Percentiles rank a stretch among this genome's conserved stretches.
These are phyloP conservation scores for Aspergillus taichungensis DNA, from an alignment of 495 filamentous ascomycete genomes.

Conservation along the genomic window DNA sequence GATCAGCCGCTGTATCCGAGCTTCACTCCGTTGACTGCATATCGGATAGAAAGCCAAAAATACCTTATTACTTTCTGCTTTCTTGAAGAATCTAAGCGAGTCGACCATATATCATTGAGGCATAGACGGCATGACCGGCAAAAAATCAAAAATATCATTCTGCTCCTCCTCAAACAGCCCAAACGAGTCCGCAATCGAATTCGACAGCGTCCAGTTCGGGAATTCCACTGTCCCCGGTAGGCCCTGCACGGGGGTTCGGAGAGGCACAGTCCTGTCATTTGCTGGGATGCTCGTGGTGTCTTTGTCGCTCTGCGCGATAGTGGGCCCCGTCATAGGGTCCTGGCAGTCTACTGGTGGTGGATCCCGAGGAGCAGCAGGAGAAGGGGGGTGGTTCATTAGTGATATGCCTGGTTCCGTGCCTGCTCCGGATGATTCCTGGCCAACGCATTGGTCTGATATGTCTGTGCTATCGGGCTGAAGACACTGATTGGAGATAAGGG, in stretches of 20 bases:
- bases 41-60: neutral
- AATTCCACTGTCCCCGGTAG: conserved; percentile 30
- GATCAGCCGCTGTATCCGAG: no score
- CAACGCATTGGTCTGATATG: no score
- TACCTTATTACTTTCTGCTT: neutral
- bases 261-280: conserved; percentile 13
- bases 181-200: conserved; percentile 36
- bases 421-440: no score
- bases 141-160: conserved; percentile 37
- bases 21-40: no score
- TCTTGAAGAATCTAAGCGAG: neutral
- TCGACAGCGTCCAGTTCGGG: conserved; percentile 35
- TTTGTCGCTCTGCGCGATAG: conserved; percentile 13
- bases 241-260: conserved; percentile 23
- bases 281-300: conserved; percentile 14
- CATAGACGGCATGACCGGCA: conserved; percentile 34
- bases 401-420: no score
- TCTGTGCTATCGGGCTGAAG: no score
- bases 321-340: no score
- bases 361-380: no score
- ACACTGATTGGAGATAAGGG: conserved; percentile 26
- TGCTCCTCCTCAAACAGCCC: conserved; percentile 38
- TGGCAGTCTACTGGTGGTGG: no score
- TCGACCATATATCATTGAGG: conserved; percentile 13
- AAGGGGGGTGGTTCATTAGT: no score